A percentile compares a stretch with the other conserved stretches of the same genome.
Conservation (phyloP, 495 filamentous ascomycete species). For the Staphylotrichum longicolle region DNA sequence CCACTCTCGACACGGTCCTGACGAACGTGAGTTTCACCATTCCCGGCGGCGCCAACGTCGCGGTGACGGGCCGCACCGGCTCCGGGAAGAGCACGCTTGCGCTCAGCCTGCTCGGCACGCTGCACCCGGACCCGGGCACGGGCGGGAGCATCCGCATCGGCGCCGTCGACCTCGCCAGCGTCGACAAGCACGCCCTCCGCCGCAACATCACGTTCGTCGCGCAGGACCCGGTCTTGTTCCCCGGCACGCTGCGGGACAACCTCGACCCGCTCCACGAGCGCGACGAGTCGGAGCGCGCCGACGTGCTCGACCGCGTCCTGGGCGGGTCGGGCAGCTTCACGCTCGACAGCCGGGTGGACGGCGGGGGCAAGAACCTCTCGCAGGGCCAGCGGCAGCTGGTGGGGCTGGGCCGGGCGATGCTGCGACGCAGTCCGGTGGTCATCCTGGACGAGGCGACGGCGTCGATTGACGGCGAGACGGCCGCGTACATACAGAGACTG, state of each 20-base stretch:
- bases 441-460: constrained; percentile 84
- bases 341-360: constrained; percentile 48
- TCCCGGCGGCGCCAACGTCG: constrained; percentile 69
- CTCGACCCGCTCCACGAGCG: constrained; percentile 52
- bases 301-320: constrained; percentile 46
- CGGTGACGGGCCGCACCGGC: constrained; percentile 61
- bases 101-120: constrained; percentile 53
- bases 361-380: constrained; percentile 59
- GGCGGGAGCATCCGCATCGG: constrained; percentile 58
- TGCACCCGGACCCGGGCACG: constrained; percentile 45
- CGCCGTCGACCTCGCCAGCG: constrained; percentile 46
- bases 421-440: constrained; percentile 58
- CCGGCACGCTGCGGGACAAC: constrained; percentile 54
- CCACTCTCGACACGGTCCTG: constrained; percentile 68
- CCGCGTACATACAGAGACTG: constrained; percentile 72
- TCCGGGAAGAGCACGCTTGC: constrained; percentile 63
- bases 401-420: constrained; percentile 56
- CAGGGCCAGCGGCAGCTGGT: constrained; percentile 63
- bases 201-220: constrained; percentile 59
- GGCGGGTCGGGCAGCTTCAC: constrained; percentile 35
- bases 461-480: constrained; percentile 75
- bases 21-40: constrained; percentile 63
- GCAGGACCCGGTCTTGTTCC: constrained; percentile 61
- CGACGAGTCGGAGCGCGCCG: constrained; percentile 46
- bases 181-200: constrained; percentile 55